Evolutionary conservation across 2,329 filamentous ascomycete genomes (phyloP).

Genomic region (Aaosphaeria pasadenensis): DNA sequence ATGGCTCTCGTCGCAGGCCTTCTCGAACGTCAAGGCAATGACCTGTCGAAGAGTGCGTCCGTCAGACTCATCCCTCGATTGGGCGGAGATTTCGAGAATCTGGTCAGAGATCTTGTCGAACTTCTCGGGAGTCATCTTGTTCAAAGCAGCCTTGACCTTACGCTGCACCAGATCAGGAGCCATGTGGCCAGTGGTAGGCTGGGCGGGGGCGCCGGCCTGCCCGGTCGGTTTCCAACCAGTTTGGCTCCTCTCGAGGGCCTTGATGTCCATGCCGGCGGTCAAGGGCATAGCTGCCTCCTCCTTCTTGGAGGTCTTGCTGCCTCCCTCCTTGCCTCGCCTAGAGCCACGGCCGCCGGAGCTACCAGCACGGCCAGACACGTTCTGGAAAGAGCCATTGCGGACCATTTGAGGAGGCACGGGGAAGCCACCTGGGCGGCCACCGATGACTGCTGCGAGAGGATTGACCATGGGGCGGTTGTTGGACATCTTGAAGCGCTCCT

Average conservation of each 20-base stretch:
- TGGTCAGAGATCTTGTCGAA: constrained; percentile 95
- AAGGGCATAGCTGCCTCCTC: constrained; percentile 81
- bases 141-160: constrained; percentile 96
- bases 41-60: constrained; percentile 94
- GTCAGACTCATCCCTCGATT: constrained; percentile 93
- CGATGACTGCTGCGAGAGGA: constrained; percentile 58
- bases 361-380: constrained; percentile 68
- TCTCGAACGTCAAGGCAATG: constrained; percentile 98
- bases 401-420: constrained; percentile 64
- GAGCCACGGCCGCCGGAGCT: constrained; percentile 66
- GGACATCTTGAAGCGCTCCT: constrained; percentile 60
- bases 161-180: constrained; percentile 92
- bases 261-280: constrained; percentile 76
- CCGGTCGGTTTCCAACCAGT: constrained; percentile 82
- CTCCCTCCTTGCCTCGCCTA: constrained; percentile 25
- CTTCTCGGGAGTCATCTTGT: constrained; percentile 99
- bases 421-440: constrained; percentile 53
- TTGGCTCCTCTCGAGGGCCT: constrained; percentile 70
- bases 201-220: constrained; percentile 41
- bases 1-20: constrained; percentile 96
- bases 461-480: constrained; percentile 38
- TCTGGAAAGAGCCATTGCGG: constrained; percentile 59
- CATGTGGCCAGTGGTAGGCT: constrained; percentile 50
- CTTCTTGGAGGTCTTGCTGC: constrained; percentile 53
- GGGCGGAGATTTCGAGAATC: constrained; percentile 85